Evolutionary conservation across 2,329 filamentous ascomycete genomes (phyloP), one percentile per base, ranked within the genome.

Genomic region (Nothophaeocryptopus gaeumannii): DNA sequence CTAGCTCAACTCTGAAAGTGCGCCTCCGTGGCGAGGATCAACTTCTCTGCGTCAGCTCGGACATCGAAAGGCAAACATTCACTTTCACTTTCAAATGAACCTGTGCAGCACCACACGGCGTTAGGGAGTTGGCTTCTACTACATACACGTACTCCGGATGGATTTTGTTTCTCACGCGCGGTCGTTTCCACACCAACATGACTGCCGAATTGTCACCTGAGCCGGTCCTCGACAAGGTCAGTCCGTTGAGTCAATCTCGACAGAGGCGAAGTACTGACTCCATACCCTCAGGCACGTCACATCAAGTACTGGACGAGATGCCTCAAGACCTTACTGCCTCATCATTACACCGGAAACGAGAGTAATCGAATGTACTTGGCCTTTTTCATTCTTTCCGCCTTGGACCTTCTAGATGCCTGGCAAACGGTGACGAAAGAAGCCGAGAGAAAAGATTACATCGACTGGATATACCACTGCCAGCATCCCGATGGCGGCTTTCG

Each of bases 231-330:
- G 47, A 51, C 44, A 47, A 54, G 47, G 51, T 54, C 35, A 48
- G 45, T 44, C 37, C 33, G 16, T 34, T 32, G 31, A 50, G 36
- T 35, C 37, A 11, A 15, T 33, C 13, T 29, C 30, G 20, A 30
- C 30, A 40, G 37, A n/a, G 37, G 37, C 31, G 26, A 39, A 31
- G 14, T 40, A 43, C 35, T 52, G 26, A 53, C 31, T 38, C 20
- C 26, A 9, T 29, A 12, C 20, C 12, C 15, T 8, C 51, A 67
- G 63, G 49, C 54, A 13, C 59, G 64, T 13, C 93, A 99, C 69
- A 76, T 93, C 67, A 89, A 86, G 66, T 99, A 96, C 79, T 99
- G 91, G 85, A 82, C 90, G 58, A 85, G 91, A 66, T 96, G 92
- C 68, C 80, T 93, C 58, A 86, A 86, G 67, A 86, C 85, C 16